These are phyloP conservation scores for Sherardia arvensis DNA, from an alignment of 257 asterid genomes.

Conservation along the genomic window DNA sequence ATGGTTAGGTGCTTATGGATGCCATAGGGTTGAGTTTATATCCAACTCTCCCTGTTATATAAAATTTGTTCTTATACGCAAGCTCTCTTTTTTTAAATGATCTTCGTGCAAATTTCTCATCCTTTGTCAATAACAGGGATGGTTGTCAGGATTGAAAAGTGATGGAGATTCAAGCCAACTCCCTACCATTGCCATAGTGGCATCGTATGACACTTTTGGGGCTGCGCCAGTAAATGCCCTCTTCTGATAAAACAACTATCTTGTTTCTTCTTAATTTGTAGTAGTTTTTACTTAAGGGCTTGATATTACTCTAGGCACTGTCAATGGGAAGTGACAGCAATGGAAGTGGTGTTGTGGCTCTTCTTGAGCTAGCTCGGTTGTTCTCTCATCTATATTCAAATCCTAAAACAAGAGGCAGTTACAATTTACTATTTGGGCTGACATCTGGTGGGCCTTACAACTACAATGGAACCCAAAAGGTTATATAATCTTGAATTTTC, in stretches of 20 bases:
- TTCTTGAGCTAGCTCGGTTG: conserved; percentile 85
- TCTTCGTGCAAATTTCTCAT: conserved; percentile 6
- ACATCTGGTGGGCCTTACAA: conserved; percentile 98
- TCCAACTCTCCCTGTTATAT: background rate
- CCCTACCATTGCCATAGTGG: conserved; percentile 94
- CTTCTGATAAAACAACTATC: background rate
- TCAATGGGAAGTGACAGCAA: conserved; percentile 93
- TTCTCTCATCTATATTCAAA: conserved; percentile 80
- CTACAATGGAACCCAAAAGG: conserved; percentile 87
- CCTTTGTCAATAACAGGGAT: conserved; percentile 54
- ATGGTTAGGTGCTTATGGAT: background rate
- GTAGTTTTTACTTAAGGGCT: conserved; percentile 2
- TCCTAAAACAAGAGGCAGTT: conserved; percentile 86
- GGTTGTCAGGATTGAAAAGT: conserved; percentile 87
- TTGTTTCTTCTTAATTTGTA: background rate
- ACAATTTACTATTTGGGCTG: conserved; percentile 73
- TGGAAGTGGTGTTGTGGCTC: conserved; percentile 91
- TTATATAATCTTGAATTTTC: conserved; percentile 11
- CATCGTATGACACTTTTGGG: conserved; percentile 97
- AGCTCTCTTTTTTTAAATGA: background rate
- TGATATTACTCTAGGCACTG: conserved; percentile 41
- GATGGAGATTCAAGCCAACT: conserved; percentile 87
- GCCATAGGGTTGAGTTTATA: background rate
- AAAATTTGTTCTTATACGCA: background rate
- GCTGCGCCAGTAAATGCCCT: conserved; percentile 81